phyloP scores from a whole-genome alignment of 805 yeast species.

The Debaryomyces prosopidis region DNA sequence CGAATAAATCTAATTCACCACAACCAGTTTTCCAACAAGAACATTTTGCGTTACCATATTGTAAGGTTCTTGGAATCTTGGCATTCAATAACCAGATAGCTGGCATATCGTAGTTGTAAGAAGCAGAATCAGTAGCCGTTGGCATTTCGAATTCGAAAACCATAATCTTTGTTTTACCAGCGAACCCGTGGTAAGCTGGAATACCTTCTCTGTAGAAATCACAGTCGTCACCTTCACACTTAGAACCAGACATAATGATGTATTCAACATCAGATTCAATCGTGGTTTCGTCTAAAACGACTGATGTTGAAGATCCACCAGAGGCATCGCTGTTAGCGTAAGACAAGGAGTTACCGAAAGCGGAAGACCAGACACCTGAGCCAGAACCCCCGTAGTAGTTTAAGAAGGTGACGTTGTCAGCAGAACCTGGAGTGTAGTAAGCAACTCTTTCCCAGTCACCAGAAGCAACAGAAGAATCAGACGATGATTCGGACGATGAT shows the following conservation, averaged over 20 bases:
- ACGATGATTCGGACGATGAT: constrained; percentile 21
- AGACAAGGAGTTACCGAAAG: constrained; percentile 92
- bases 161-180: constrained; percentile 81
- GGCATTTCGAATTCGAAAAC: constrained; percentile 97
- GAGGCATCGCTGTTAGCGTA: constrained; percentile 78
- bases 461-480: constrained; percentile 37
- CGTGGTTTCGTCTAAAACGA: constrained; percentile 66
- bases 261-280: constrained; percentile 75
- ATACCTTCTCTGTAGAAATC: constrained; percentile 83
- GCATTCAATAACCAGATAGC: constrained; percentile 97
- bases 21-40: constrained; percentile 98
- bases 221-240: constrained; percentile 63
- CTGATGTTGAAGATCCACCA: constrained; percentile 67
- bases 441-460: constrained; percentile 76
- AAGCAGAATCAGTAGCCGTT: constrained; percentile 48
- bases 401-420: constrained; percentile 75
- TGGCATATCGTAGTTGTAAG: constrained; percentile 88
- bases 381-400: constrained; percentile 88
- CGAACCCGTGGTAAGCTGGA: constrained; percentile 95
- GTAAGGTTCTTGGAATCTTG: constrained; percentile 93
- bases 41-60: constrained; percentile 82
- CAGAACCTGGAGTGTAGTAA: constrained; percentile 71
- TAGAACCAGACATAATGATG: constrained; percentile 74
- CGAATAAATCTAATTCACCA: constrained; percentile 96
- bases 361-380: constrained; percentile 84